These are phyloP conservation scores for Eimeria falciformis DNA, from an alignment of 169 alveolate genomes.

Conservation along the genomic window DNA sequence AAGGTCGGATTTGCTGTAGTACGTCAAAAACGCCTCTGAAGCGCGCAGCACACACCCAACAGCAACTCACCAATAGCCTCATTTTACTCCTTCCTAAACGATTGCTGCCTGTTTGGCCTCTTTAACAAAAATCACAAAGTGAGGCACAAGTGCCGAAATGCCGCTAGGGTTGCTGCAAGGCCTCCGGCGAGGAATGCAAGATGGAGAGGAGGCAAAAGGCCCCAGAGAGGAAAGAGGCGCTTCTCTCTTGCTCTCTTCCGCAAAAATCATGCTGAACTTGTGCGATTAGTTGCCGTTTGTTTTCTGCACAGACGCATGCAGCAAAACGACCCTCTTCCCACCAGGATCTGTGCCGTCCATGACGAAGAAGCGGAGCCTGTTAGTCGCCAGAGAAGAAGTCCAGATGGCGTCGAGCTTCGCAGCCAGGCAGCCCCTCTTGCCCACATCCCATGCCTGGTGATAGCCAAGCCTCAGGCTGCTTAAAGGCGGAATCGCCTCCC, in stretches of 20 bases:
- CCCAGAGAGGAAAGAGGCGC: too few relatives aligned
- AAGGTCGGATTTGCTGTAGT: constrained; percentile 66
- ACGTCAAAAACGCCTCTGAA: constrained; percentile 49
- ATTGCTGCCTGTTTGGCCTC: too few relatives aligned
- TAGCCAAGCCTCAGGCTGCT: constrained; percentile 80
- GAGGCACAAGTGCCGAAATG: too few relatives aligned
- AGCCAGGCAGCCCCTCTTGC: constrained; percentile 84
- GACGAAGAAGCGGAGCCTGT: constrained; percentile 81
- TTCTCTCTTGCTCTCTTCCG: background rate
- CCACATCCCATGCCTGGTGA: constrained; percentile 85
- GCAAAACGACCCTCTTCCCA: constrained; percentile 10
- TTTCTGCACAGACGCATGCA: background rate
- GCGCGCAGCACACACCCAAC: too few relatives aligned
- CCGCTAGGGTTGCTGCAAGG: too few relatives aligned
- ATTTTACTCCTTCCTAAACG: too few relatives aligned
- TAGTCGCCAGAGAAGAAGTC: constrained; percentile 79
- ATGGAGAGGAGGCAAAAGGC: too few relatives aligned
- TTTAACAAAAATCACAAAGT: too few relatives aligned
- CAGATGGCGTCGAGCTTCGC: constrained; percentile 81
- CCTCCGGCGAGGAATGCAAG: too few relatives aligned
- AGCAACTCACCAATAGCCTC: too few relatives aligned
- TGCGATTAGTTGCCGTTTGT: too few relatives aligned
- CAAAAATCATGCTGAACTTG: background rate
- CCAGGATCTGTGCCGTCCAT: constrained; percentile 86
- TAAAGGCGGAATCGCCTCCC: constrained; percentile 79